Evolutionary conservation across 108 stramenopile species (phyloP), one percentile per base, ranked within the genome.

Genomic region (Fistulifera pelliculosa): DNA sequence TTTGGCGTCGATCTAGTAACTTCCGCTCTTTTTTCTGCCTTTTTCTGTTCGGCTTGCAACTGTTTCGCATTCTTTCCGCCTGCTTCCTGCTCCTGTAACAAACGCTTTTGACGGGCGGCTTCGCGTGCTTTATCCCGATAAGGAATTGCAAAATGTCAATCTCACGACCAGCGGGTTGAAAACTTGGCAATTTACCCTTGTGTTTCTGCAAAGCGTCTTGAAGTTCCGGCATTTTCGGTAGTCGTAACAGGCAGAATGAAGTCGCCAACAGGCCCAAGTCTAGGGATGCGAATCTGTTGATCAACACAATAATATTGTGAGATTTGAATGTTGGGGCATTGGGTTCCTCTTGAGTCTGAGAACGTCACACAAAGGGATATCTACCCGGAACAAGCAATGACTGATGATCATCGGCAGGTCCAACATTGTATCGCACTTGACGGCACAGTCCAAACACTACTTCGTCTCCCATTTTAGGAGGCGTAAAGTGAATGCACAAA

Each of bases 211-310:
- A 19, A 62, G 54, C 60, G 57, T 92, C 83, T 7, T 81, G 67
- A 13, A 98, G 77, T 69, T 99, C 99, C 17, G 95, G 94, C 90
- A 99, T 96, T 73, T 97, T 96, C 4, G 99, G 99, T 24, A 98
- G 65, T 38, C 89, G 85, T 23, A 99, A 68, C 8, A 99, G 77
- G 39, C 75, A 88, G 61, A 95, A 98, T 25, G 87, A 76, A 27
- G 87, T 86, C 25, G 97, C 97, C 7, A 97, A 58, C 7, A 61
- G 53, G 12, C 87, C 94, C 14, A 97, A 64, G 63, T 97, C 93
- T 17, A 99, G 80, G 5, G 88, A 87, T 16, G 83, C 73, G 70
- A 98, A 95, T 38, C 91, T 88, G 49, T 58, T 53, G 62, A 65
- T 23, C 27, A 42, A 45, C 17, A n/a, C 31, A 19, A n/a, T 31